Base-by-base conservation (phyloP, 768 basidiomycete species). In the Clavulina sp. region DNA sequence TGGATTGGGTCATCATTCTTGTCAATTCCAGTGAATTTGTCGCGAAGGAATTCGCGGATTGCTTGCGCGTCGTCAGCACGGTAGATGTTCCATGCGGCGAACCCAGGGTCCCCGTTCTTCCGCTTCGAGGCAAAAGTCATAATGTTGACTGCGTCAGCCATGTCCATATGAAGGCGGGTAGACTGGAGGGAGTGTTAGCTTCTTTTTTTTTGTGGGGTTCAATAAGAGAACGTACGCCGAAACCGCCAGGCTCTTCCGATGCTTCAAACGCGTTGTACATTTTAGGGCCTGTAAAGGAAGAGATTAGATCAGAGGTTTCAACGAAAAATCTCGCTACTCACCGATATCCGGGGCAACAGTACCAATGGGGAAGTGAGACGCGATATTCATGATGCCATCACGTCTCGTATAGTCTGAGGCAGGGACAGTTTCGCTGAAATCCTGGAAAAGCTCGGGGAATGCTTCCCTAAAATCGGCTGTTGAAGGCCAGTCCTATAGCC, bases 21-120 rank as follows among this genome's bases (percentile, higher is more conserved):
- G 18, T 41, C 29, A 9, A 5, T 48, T n/a, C 23, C 43, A 40
- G 48, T 74, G 63, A 77, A 80, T 57, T 76, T 77, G 57, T 73
- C 72, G 57, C 71, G 73, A 46, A 96, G 67, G 65, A 88, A 95
- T 48, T 62, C 60, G 6, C 92, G 76, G 30, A 97, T 69, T 62
- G 75, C 75, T n/a, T 77, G 72, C 28, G 86, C 77, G 59, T 93
- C 89, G 51, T 82, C 74, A 0, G 86, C 78, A 24, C 78, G 74
- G 68, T 77, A 96, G 43, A 97, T 68, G 62, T 95, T 89, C 92
- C 92, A 97, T 0, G 79, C 84, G 0, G 92, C 92, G 57, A 75
- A 78, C 3, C 92, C 92, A 16, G 62, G 59, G 1, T 23, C 36
- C 1, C 74, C 73, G 29, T 81, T 78, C 24, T 82, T 73, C 5